Conservation (phyloP, 164 flowering plant species). For the Stephania japonica region DNA sequence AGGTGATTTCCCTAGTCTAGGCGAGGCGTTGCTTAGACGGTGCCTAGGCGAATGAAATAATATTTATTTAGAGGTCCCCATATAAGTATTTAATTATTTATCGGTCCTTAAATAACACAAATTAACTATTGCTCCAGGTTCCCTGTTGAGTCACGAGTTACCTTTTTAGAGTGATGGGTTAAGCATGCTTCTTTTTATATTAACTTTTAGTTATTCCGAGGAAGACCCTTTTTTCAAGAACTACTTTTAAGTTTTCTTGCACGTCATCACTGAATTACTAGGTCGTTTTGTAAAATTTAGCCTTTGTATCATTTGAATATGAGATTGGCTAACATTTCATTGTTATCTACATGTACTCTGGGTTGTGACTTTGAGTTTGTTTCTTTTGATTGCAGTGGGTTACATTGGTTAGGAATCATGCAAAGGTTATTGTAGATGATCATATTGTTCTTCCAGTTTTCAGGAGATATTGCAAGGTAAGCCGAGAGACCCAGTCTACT, state of each 20-base stretch:
- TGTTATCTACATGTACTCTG: background rate
- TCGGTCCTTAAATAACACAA: too few relatives aligned
- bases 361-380: background rate
- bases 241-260: background rate
- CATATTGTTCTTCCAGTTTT: constrained; percentile 57
- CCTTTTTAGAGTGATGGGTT: background rate
- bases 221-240: background rate
- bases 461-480: constrained; percentile 74
- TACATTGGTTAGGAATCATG: constrained; percentile 62
- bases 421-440: constrained; percentile 70
- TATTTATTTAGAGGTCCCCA: too few relatives aligned
- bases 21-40: too few relatives aligned
- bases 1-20: too few relatives aligned
- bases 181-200: background rate
- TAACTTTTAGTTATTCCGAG: background rate
- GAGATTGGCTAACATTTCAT: background rate
- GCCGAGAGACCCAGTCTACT: background rate
- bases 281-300: background rate
- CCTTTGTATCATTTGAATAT: background rate
- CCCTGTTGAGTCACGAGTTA: background rate
- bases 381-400: constrained; percentile 68
- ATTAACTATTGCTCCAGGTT: background rate
- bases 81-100: too few relatives aligned
- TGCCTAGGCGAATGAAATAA: too few relatives aligned
- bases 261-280: background rate